Percentiles rank a stretch among this genome's conserved stretches.
Conservation (phyloP, 2,329 filamentous ascomycete species). For the Huntiella decipiens region DNA sequence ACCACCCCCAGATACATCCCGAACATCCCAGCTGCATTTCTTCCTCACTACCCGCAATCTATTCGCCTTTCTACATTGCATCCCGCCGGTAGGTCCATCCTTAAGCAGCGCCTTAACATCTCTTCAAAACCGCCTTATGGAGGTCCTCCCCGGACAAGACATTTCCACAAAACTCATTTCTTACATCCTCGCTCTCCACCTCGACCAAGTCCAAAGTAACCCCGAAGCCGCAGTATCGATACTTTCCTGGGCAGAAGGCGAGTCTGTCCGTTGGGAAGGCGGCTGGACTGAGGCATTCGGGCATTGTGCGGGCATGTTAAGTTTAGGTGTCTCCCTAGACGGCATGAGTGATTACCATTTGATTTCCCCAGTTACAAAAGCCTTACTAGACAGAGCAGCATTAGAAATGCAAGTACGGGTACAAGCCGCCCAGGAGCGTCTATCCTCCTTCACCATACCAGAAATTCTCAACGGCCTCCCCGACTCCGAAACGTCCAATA, state of each 20-base stretch:
- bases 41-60: constrained; percentile 51
- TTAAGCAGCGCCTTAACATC: constrained; percentile 44
- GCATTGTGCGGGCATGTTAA: constrained; percentile 43
- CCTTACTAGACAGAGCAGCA: constrained; percentile 41
- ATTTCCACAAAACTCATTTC: constrained; percentile 40
- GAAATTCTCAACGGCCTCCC: constrained; percentile 24
- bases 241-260: constrained; percentile 46
- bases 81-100: constrained; percentile 45
- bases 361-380: constrained; percentile 41
- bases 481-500: no score
- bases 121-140: constrained; percentile 39
- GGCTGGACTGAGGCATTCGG: constrained; percentile 50
- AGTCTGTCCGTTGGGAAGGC: constrained; percentile 42
- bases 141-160: constrained; percentile 36
- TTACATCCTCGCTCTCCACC: constrained; percentile 37
- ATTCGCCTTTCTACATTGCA: constrained; percentile 44
- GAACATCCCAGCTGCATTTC: constrained; percentile 31
- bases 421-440: constrained; percentile 40
- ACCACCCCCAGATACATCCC: constrained; percentile 29
- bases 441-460: constrained; percentile 39
- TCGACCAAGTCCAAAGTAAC: constrained; percentile 46
- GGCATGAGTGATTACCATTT: constrained; percentile 34
- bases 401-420: constrained; percentile 44
- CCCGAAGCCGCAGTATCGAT: constrained; percentile 39
- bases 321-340: constrained; percentile 24